phyloP scores from a whole-genome alignment of 2,329 filamentous ascomycete genomes.

The Akanthomyces dipterigenus region DNA sequence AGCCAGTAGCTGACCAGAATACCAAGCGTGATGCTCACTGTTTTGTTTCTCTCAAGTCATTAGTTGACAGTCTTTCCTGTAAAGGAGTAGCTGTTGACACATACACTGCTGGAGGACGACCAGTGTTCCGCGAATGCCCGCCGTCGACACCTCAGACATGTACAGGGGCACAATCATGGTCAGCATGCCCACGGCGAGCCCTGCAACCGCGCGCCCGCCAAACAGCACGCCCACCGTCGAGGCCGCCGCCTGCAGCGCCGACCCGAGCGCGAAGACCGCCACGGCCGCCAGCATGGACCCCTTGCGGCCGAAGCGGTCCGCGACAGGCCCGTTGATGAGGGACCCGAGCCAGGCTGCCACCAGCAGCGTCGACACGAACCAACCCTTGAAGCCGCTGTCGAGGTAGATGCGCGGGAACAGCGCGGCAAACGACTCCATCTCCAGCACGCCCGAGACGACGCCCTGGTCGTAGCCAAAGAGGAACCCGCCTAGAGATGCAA shows the following conservation, averaged over 20 bases:
- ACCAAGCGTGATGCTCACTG: conserved; percentile 33
- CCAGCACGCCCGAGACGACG: conserved; percentile 39
- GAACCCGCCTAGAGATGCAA: conserved; percentile 33
- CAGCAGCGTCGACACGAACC: conserved; percentile 45
- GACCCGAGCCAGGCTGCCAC: conserved; percentile 44
- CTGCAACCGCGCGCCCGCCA: conserved; percentile 36
- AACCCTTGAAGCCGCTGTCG: conserved; percentile 42
- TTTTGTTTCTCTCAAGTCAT: background rate
- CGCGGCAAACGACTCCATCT: conserved; percentile 36
- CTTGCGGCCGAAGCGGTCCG: conserved; percentile 28
- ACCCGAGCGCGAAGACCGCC: conserved; percentile 33
- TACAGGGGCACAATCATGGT: conserved; percentile 36
- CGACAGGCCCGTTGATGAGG: conserved; percentile 34
- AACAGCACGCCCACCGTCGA: conserved; percentile 34
- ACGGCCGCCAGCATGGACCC: conserved; percentile 30
- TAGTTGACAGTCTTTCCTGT: too few relatives aligned
- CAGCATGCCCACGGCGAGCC: conserved; percentile 35
- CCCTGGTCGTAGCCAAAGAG: conserved; percentile 45
- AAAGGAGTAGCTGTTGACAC: too few relatives aligned
- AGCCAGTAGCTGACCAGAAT: conserved; percentile 38
- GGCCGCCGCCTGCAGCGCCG: conserved; percentile 37
- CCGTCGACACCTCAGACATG: conserved; percentile 42
- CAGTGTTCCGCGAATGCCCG: conserved; percentile 41
- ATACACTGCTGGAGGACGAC: conserved; percentile 34
- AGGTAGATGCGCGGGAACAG: conserved; percentile 28